Base-by-base conservation (phyloP, 768 basidiomycete species). In the Naganishia kalamii region DNA sequence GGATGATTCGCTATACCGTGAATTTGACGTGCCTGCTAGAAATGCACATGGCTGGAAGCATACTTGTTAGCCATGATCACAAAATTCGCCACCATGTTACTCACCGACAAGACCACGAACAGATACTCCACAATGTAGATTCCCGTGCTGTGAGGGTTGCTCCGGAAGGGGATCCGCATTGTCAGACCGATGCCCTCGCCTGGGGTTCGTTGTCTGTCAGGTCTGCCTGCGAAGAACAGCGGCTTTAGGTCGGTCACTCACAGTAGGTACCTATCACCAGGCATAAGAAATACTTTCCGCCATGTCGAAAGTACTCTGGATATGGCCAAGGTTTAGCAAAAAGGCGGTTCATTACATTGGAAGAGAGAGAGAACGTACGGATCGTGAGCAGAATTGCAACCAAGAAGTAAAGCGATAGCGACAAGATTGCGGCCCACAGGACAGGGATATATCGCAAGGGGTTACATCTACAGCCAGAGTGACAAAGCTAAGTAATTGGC, bases 361-460 rank as follows among this genome's bases (percentile, higher is more conserved):
- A 10, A n/a, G 8, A n/a, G 43, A 6, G 17, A 40, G 6, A n/a
- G 6, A n/a, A 70, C 76, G 61, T 52, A 75, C 75, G 71, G 41
- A 62, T 70, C 12, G 75, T 71, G 41, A 78, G 65, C 23, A 71
- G 57, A 23, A 69, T 60, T 4, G 77, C 71, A 1, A 73, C 73
- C 15, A 73, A n/a, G 35, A 75, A 72, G 50, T 78, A 78, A 12
- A 78, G 67, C 4, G 66, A 69, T 1, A 71, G 61, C 17, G 74
- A 72, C 3, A 71, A 62, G 33, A 69, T 63, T 21, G 76, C 74
- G 19, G 71, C 62, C 40, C 75, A 33, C n/a, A 70, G 51, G 25
- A 64, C 68, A 6, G 77, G 77, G 21, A 78, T 69, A 52, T 78
- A 78, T 54, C 75, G 72, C 17, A 78, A 64, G n/a, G 77, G 77